Evolutionary conservation across 108 stramenopile genomes (phyloP).

Genomic region (Fragilariopsis cylindrus): DNA sequence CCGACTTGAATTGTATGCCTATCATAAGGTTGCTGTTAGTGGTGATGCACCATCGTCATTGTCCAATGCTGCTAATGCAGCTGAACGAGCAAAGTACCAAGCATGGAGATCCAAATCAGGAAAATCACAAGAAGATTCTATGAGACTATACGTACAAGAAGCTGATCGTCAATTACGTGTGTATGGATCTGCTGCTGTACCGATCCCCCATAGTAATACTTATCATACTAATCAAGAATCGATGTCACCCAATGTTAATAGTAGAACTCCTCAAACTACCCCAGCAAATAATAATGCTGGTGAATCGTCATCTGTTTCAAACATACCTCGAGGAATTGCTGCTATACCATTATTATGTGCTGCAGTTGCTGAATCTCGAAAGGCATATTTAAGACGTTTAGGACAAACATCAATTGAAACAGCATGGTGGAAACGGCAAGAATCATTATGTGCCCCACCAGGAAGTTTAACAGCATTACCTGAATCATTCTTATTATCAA

Average conservation of each 20-base stretch:
- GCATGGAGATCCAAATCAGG: constrained; percentile 79
- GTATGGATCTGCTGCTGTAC: constrained; percentile 57
- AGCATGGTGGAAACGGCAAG: constrained; percentile 88
- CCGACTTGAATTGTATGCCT: constrained; percentile 86
- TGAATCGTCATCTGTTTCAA: constrained; percentile 1
- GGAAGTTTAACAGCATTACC: constrained; percentile 55
- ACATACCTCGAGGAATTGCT: constrained; percentile 71
- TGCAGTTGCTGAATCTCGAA: constrained; percentile 78
- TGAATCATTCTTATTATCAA: constrained; percentile 52
- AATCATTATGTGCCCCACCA: constrained; percentile 64
- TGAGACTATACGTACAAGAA: constrained; percentile 76
- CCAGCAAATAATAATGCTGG: background rate
- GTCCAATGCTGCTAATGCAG: constrained; percentile 33
- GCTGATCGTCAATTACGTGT: constrained; percentile 78
- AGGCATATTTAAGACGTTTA: constrained; percentile 73
- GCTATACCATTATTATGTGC: constrained; percentile 82
- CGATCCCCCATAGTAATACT: constrained; percentile 21
- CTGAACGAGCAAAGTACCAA: constrained; percentile 80
- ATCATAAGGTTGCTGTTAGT: constrained; percentile 83
- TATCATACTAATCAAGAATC: too few species aligned
- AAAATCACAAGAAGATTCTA: constrained; percentile 58
- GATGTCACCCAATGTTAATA: too few species aligned
- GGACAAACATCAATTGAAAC: constrained; percentile 45
- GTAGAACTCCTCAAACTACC: background rate
- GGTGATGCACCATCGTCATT: constrained; percentile 72